Evolutionary conservation across 306 rosid genomes (phyloP).

Genomic region (Gastrolobium bilobum): DNA sequence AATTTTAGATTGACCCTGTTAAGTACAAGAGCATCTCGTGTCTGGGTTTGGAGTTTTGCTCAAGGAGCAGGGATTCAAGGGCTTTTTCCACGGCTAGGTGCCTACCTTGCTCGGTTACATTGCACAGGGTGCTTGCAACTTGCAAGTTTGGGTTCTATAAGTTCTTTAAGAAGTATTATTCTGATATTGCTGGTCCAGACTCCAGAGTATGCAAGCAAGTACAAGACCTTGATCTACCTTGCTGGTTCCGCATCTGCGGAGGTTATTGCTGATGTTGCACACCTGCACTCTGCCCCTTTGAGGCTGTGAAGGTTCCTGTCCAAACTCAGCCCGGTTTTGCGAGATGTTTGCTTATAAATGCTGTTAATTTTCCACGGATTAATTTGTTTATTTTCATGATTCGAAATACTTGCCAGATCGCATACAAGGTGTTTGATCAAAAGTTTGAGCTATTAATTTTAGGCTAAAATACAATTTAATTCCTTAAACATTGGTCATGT

Average conservation of each 20-base stretch:
- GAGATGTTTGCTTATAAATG: constrained; percentile 60
- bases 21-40: constrained; percentile 82
- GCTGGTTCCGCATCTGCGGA: constrained; percentile 99
- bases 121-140: constrained; percentile 84
- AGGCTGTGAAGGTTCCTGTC: constrained; percentile 96
- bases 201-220: constrained; percentile 88
- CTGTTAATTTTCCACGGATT: too few relatives aligned
- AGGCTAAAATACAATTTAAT: too few relatives aligned
- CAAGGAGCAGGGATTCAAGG: constrained; percentile 92
- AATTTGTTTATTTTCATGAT: too few relatives aligned
- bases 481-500: too few relatives aligned
- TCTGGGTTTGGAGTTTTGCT: constrained; percentile 92
- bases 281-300: constrained; percentile 83
- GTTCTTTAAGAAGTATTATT: constrained; percentile 92
- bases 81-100: constrained; percentile 97
- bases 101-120: constrained; percentile 97
- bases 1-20: constrained; percentile 84
- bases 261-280: constrained; percentile 85
- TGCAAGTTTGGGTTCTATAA: constrained; percentile 97
- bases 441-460: too few relatives aligned
- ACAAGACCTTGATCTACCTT: constrained; percentile 97
- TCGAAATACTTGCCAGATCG: too few relatives aligned
- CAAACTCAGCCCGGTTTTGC: constrained; percentile 99
- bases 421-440: too few relatives aligned
- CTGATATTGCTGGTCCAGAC: constrained; percentile 98